These are phyloP conservation scores for Cerioporus squamosus DNA, from an alignment of 1,284 basidiomycete genomes.

Conservation along the genomic window DNA sequence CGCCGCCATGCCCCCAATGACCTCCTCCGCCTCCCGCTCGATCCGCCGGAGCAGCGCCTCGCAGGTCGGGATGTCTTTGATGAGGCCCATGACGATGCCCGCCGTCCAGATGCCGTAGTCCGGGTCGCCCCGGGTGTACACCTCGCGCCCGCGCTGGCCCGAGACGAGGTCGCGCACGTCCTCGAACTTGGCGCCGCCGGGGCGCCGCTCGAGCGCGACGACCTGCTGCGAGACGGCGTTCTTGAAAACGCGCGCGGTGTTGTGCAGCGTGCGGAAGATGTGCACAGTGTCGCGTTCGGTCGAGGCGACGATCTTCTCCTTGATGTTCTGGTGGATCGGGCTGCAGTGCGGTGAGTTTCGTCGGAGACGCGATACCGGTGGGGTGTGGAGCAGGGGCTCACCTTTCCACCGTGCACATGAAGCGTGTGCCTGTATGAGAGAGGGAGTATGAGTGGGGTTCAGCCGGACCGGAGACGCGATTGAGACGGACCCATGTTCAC, in stretches of 20 bases:
- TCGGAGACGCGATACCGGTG: not conserved
- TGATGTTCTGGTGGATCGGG: slow-evolving; percentile 90
- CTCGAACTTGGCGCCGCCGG: slow-evolving; percentile 88
- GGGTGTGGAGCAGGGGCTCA: slow-evolving; percentile 29
- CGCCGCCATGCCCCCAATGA: slow-evolving; percentile 59
- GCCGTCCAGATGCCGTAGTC: slow-evolving; percentile 91
- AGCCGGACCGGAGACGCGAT: not conserved
- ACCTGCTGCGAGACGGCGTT: slow-evolving; percentile 85
- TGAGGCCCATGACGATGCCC: slow-evolving; percentile 81
- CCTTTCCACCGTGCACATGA: slow-evolving; percentile 85
- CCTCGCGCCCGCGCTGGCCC: slow-evolving; percentile 75
- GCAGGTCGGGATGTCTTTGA: slow-evolving; percentile 88
- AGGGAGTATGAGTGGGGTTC: not conserved
- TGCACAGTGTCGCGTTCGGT: slow-evolving; percentile 85
- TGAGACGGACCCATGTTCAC: slow-evolving; percentile 78
- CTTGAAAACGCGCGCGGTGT: slow-evolving; percentile 91
- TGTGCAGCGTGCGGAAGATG: slow-evolving; percentile 88
- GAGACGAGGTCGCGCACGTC: slow-evolving; percentile 86
- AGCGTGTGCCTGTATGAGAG: slow-evolving; percentile 66
- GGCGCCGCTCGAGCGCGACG: slow-evolving; percentile 77
- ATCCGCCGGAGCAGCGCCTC: slow-evolving; percentile 73
- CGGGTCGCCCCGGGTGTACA: slow-evolving; percentile 86
- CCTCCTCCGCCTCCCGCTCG: slow-evolving; percentile 79
- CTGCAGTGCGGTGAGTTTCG: slow-evolving; percentile 44
- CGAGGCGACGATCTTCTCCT: slow-evolving; percentile 85